Percentiles rank a stretch among this genome's conserved stretches.
Evolutionary conservation across 257 asterid species (phyloP).

Genomic region (Datura wrightii): DNA sequence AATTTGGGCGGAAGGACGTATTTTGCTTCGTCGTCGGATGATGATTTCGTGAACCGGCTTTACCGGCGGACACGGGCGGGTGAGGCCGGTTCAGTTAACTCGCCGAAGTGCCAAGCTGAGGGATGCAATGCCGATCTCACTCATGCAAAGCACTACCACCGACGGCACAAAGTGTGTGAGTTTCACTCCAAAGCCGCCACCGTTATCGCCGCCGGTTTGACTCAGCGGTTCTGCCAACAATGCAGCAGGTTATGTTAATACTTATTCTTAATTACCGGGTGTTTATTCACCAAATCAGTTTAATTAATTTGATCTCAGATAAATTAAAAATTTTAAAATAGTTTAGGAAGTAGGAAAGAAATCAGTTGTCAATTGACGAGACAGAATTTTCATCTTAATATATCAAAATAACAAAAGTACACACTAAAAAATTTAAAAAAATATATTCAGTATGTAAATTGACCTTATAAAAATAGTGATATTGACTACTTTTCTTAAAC

Average conservation of each 20-base stretch:
- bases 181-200: constrained; percentile 95
- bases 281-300: not conserved
- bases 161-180: constrained; percentile 99
- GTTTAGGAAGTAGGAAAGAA: not conserved
- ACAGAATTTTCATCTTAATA: not conserved
- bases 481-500: not conserved
- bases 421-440: too few species aligned
- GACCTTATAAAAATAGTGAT: too few species aligned
- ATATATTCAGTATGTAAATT: too few species aligned
- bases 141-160: constrained; percentile 96
- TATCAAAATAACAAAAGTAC: too few species aligned
- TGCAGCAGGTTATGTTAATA: constrained; percentile 87
- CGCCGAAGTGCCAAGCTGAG: constrained; percentile 90
- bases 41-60: constrained; percentile 93
- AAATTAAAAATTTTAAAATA: not conserved
- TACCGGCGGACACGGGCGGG: constrained; percentile 84
- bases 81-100: constrained; percentile 73
- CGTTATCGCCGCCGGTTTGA: constrained; percentile 86
- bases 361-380: not conserved
- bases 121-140: constrained; percentile 92
- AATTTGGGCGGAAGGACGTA: constrained; percentile 91
- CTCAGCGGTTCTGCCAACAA: constrained; percentile 99
- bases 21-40: constrained; percentile 81
- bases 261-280: not conserved
- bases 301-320: not conserved